phyloP scores from a whole-genome alignment of 306 rosid genomes.

The Citrullus colocynthis region DNA sequence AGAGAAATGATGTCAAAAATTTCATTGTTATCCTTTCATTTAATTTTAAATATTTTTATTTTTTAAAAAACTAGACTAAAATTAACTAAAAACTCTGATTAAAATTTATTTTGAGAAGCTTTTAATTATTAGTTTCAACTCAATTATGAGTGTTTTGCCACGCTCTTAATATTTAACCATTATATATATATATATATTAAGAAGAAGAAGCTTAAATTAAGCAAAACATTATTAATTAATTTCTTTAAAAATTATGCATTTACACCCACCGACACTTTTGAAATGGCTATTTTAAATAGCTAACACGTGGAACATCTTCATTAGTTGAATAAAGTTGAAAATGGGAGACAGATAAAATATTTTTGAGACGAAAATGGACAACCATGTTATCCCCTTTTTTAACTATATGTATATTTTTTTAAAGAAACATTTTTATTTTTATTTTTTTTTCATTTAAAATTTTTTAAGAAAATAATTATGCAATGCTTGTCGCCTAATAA shows the following conservation, averaged over 20 bases:
- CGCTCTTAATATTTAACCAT: background rate
- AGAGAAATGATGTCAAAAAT: background rate
- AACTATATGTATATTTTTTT: too few relatives aligned
- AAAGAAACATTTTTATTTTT: background rate
- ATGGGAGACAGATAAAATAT: background rate
- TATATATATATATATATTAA: background rate
- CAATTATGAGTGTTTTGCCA: conserved; percentile 2
- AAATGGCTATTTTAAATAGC: background rate
- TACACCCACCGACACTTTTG: conserved; percentile 1
- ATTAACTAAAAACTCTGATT: too few relatives aligned
- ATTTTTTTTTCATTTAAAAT: background rate
- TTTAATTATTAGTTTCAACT: background rate
- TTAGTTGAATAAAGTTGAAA: background rate
- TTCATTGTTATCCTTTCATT: background rate
- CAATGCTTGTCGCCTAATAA: background rate
- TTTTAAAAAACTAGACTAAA: background rate
- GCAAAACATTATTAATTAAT: background rate
- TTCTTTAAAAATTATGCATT: background rate
- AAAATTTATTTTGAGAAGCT: too few relatives aligned
- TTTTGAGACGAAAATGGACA: background rate
- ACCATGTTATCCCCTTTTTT: background rate
- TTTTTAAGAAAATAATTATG: background rate
- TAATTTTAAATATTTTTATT: background rate
- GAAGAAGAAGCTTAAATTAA: conserved; percentile 2
- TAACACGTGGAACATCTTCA: background rate